phyloP scores from a whole-genome alignment of 2,329 filamentous ascomycete species.

The Colletotrichum tropicale region DNA sequence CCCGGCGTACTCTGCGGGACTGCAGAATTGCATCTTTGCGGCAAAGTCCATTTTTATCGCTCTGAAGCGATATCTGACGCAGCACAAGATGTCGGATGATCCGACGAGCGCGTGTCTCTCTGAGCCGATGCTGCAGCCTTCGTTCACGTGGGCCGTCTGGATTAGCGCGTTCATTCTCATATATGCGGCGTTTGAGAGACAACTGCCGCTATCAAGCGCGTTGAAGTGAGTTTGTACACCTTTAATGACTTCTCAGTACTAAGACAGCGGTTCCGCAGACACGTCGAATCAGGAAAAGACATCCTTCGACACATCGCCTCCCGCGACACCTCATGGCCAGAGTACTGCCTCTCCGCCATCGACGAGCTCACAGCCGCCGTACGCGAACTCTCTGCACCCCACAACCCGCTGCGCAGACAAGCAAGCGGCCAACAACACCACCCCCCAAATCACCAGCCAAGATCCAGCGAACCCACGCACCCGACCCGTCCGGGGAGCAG shows the following conservation, averaged over 20 bases:
- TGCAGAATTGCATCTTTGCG: slow-evolving; percentile 56
- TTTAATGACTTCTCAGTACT: too few relatives aligned
- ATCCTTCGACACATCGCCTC: slow-evolving; percentile 30
- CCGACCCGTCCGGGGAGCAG: not conserved
- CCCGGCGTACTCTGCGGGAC: slow-evolving; percentile 48
- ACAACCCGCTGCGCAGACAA: not conserved
- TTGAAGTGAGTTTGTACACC: slow-evolving; percentile 47
- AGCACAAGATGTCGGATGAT: slow-evolving; percentile 10
- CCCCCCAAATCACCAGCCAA: not conserved
- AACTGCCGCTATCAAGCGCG: slow-evolving; percentile 41
- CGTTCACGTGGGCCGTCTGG: slow-evolving; percentile 58
- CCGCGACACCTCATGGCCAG: slow-evolving; percentile 35
- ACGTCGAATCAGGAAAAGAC: slow-evolving; percentile 32
- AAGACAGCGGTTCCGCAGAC: slow-evolving; percentile 18
- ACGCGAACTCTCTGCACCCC: slow-evolving; percentile 24
- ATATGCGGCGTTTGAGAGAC: slow-evolving; percentile 51
- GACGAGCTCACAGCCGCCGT: slow-evolving; percentile 34
- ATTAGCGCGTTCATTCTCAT: slow-evolving; percentile 57
- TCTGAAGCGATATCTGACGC: slow-evolving; percentile 32
- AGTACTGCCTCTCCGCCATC: slow-evolving; percentile 34
- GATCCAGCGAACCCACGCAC: not conserved
- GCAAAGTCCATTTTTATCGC: slow-evolving; percentile 51
- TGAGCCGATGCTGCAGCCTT: slow-evolving; percentile 50
- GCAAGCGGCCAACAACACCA: not conserved
- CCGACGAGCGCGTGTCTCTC: slow-evolving; percentile 8